Evolutionary conservation across 2,329 filamentous ascomycete genomes (phyloP), one percentile per base, ranked within the genome.

Genomic region (Colletotrichum sp.): DNA sequence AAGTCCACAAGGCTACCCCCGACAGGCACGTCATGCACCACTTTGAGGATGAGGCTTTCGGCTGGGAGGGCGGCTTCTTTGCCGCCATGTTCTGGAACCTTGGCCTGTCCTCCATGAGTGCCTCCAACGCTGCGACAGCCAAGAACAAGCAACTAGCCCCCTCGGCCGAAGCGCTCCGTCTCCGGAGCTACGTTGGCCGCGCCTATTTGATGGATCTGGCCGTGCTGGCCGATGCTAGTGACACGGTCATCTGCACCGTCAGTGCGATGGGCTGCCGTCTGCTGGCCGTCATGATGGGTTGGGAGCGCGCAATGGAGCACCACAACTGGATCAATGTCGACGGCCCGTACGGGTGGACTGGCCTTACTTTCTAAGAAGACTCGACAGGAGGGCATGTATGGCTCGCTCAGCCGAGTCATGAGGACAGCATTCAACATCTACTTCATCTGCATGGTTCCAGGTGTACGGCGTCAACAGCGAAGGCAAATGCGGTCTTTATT

Each of bases 41-140:
- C 79, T 95, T 94, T 82, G 89, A 94, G 43, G 94, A 96, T 75
- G 93, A 96, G 81, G 91, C 93, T 2, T 92, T 95, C 55, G 95
- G 95, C 34, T 98, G 95, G 95, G 95, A 98, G 83, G 95, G 95
- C 21, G 95, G 95, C 2, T 98, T 98, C 87, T 98, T 94, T 84
- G 90, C 91, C 16, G 90, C 92, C 80, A 93, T 97, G 85, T 98
- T 98, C 84, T 96, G 94, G 92, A 93, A 92, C 67, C 87, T 98
- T 1, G 95, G 94, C 6, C 82, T 85, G n/a, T 82, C 85, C 61
- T 84, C 84, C 7, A 70, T 78, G 72, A 87, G 83, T 80, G 86
- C 84, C 16, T 84, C 79, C 21, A 83, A 84, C 36, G 81, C 81
- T 6, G 82, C 79, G 26, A 84, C 82, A 18, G 80, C 82, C n/a